Evolutionary conservation across 2,329 filamentous ascomycete species (phyloP).

Genomic region (Cladosporium velox): DNA sequence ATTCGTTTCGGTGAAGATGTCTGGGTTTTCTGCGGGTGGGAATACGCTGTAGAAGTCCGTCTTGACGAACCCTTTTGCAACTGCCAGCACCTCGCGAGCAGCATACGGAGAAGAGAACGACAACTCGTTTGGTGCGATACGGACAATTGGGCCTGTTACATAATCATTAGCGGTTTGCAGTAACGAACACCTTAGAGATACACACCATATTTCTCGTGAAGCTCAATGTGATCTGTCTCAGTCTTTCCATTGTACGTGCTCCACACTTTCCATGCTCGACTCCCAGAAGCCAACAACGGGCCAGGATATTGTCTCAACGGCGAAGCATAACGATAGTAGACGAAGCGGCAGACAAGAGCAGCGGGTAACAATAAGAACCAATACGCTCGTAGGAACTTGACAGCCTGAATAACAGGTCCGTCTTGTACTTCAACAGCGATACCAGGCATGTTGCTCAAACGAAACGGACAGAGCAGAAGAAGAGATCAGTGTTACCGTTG

Average conservation of each 20-base stretch:
- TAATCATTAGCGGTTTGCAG: background rate
- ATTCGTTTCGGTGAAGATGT: constrained; percentile 73
- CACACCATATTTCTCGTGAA: constrained; percentile 72
- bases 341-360: constrained; percentile 34
- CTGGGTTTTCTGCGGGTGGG: constrained; percentile 69
- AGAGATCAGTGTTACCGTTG: background rate
- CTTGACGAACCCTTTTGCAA: too few species aligned
- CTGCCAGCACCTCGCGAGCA: too few species aligned
- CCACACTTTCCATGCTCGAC: constrained; percentile 34
- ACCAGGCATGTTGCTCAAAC: constrained; percentile 24
- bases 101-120: constrained; percentile 74
- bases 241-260: constrained; percentile 19
- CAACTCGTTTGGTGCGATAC: constrained; percentile 71
- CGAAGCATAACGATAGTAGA: constrained; percentile 35
- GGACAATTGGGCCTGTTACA: constrained; percentile 54
- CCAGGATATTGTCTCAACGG: constrained; percentile 34
- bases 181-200: background rate
- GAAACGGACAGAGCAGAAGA: background rate
- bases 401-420: constrained; percentile 23
- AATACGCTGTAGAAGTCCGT: constrained; percentile 76
- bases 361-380: constrained; percentile 29
- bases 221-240: constrained; percentile 58
- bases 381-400: constrained; percentile 25
- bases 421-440: constrained; percentile 19
- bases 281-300: constrained; percentile 35